Conservation (phyloP, 2,329 filamentous ascomycete species). For the Clarireedia monteithiana region DNA sequence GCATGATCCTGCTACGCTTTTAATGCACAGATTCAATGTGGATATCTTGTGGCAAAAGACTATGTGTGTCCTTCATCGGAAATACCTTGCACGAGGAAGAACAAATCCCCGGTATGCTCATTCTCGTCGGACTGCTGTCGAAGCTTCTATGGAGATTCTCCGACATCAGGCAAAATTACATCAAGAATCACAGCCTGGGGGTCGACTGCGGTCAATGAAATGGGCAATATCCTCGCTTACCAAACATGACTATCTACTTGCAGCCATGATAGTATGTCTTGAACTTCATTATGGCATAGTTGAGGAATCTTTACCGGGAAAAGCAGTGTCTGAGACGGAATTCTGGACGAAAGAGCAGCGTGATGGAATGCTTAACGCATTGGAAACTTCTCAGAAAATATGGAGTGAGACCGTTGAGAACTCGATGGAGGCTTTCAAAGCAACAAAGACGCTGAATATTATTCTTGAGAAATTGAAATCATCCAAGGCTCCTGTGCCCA, state of each 20-base stretch:
- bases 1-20: constrained; percentile 72
- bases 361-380: constrained; percentile 65
- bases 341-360: constrained; percentile 54
- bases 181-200: constrained; percentile 63
- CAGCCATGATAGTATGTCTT: constrained; percentile 74
- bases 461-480: constrained; percentile 72
- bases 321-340: constrained; percentile 37
- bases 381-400: constrained; percentile 67
- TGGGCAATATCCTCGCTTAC: constrained; percentile 76
- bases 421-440: constrained; percentile 88
- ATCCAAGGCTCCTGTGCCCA: constrained; percentile 28
- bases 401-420: constrained; percentile 72
- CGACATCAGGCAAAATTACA: constrained; percentile 69
- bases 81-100: constrained; percentile 71
- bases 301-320: constrained; percentile 27
- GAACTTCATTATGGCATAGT: constrained; percentile 67
- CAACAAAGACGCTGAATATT: constrained; percentile 68
- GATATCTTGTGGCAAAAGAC: constrained; percentile 85
- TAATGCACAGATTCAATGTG: constrained; percentile 78
- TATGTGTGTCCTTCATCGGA: constrained; percentile 80
- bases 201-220: constrained; percentile 63
- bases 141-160: constrained; percentile 77
- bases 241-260: constrained; percentile 72
- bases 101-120: constrained; percentile 76
- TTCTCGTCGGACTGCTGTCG: constrained; percentile 75